phyloP scores from a whole-genome alignment of 2,329 filamentous ascomycete genomes.

The Cladobotryum protrusum region DNA sequence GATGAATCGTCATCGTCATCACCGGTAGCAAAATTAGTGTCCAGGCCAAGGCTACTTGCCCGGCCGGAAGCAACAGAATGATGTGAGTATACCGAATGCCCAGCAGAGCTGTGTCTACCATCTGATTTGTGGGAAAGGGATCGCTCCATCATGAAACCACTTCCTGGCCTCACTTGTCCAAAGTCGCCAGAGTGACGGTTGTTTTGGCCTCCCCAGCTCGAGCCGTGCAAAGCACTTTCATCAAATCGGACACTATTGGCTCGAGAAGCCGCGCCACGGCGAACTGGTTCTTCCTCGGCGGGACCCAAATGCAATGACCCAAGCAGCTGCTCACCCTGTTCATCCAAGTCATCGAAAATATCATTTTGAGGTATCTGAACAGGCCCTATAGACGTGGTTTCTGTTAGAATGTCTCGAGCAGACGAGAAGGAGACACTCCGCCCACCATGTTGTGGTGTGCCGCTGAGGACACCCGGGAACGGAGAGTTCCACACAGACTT shows the following conservation, averaged over 20 bases:
- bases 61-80: slow-evolving; percentile 70
- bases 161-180: slow-evolving; percentile 67
- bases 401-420: slow-evolving; percentile 1
- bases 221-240: slow-evolving; percentile 86
- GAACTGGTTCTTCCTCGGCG: slow-evolving; percentile 76
- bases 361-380: slow-evolving; percentile 74
- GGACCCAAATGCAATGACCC: slow-evolving; percentile 74
- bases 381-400: slow-evolving; percentile 50
- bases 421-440: slow-evolving; percentile 6
- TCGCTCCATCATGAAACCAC: slow-evolving; percentile 84
- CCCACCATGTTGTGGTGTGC: slow-evolving; percentile 82
- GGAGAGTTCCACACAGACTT: slow-evolving; percentile 94
- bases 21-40: slow-evolving; percentile 59
- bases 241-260: slow-evolving; percentile 98
- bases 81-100: slow-evolving; percentile 64
- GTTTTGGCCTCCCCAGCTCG: slow-evolving; percentile 70
- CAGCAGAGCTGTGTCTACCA: slow-evolving; percentile 88
- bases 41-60: slow-evolving; percentile 81
- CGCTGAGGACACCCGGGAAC: slow-evolving; percentile 77
- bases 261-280: slow-evolving; percentile 79
- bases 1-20: slow-evolving; percentile 63
- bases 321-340: slow-evolving; percentile 73
- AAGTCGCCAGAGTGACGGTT: slow-evolving; percentile 81
- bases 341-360: slow-evolving; percentile 85
- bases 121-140: slow-evolving; percentile 94